Evolutionary conservation across 2,329 filamentous ascomycete genomes (phyloP), one percentile per base, ranked within the genome.

Genomic region (Aspergillus alliaceus): DNA sequence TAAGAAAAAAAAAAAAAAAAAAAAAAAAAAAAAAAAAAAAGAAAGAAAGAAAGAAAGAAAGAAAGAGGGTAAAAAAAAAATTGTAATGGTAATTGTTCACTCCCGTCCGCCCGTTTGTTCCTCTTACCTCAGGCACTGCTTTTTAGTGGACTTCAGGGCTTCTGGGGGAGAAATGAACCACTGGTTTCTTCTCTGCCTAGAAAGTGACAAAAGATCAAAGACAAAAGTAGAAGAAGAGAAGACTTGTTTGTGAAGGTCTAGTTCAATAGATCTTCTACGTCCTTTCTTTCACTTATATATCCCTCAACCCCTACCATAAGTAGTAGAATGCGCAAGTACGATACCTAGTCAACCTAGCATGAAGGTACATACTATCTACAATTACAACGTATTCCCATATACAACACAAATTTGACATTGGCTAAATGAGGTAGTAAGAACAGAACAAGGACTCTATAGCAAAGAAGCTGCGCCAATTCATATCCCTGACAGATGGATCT

Each of bases 91-190:
- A 37, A 54, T 44, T 40, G 27, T 46, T 62, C 48, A 32, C 52
- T 62, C 61, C 62, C 65, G 63, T 61, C 64, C 63, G 54, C 56
- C 65, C 62, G 64, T 59, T 27, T n/a, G 24, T 46, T 46, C 37
- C 37, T 46, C 42, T 27, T 46, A 46, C 42, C 42, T 46, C 25
- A 46, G 42, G 42, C 25, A 46, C 25, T 14, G 42, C 18, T 31
- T 51, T 32, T 56, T 57, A 53, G 63, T 65, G 63, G 62, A 57
- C 58, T 62, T 64, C 63, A 65, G 63, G 63, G 64, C 61, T 67
- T 64, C 59, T 65, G 66, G 66, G 63, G 62, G 35, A 18, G 35
- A 9, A 0, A 65, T 65, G 59, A 62, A 57, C 59, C 59, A 53
- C 22, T 34, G 48, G n/a, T n/a, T n/a, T 53, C 56, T 37, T 53